phyloP scores from a whole-genome alignment of 164 flowering plant genomes.

The Tetrastigma voinierianum region DNA sequence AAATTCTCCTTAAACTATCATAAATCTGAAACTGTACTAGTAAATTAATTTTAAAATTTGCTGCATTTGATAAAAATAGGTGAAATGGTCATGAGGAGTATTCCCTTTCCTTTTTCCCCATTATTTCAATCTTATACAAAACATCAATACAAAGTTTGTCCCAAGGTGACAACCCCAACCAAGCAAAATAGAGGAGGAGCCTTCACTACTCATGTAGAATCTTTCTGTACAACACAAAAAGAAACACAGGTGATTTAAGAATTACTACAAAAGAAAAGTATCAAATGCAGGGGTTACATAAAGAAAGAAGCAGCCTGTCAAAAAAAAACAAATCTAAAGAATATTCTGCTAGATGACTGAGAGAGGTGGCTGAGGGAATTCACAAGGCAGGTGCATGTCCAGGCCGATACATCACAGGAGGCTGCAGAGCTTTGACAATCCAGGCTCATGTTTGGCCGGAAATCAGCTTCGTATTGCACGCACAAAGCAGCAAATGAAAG shows the following conservation, averaged over 20 bases:
- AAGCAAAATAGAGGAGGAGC: too few relatives aligned
- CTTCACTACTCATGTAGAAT: neutral
- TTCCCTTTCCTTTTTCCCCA: too few relatives aligned
- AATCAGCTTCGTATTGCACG: conserved; percentile 65
- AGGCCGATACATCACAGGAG: conserved; percentile 44
- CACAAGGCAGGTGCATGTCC: conserved; percentile 17
- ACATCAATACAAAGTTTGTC: too few relatives aligned
- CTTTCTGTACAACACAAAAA: neutral
- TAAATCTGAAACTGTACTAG: too few relatives aligned
- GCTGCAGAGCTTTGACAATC: conserved; percentile 67
- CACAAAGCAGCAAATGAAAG: conserved; percentile 69
- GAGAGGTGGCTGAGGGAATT: conserved; percentile 6
- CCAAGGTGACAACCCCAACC: too few relatives aligned
- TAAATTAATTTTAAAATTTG: too few relatives aligned
- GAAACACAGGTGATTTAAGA: neutral
- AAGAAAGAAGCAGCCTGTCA: neutral
- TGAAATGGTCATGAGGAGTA: too few relatives aligned
- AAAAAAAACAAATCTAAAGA: neutral
- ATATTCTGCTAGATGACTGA: neutral
- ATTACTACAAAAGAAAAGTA: neutral
- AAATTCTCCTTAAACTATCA: too few relatives aligned
- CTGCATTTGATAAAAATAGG: too few relatives aligned
- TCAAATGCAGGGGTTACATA: neutral
- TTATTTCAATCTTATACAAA: too few relatives aligned
- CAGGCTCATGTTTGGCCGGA: conserved; percentile 67